Evolutionary conservation across 2,329 filamentous ascomycete genomes (phyloP).

Genomic region (Ophiocordyceps unilateralis): DNA sequence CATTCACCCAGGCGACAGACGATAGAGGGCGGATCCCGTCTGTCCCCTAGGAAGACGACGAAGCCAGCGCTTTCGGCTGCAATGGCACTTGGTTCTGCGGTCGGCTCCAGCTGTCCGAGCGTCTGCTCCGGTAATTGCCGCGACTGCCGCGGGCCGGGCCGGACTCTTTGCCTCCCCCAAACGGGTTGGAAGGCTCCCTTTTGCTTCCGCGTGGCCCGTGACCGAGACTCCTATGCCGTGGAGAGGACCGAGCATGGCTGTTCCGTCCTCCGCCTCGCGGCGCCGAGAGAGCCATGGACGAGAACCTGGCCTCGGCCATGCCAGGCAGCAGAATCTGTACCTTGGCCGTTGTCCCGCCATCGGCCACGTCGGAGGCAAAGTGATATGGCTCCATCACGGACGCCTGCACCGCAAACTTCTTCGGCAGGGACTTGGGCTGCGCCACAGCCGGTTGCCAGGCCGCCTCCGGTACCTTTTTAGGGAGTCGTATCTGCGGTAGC

Average conservation of each 20-base stretch:
- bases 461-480: slow-evolving; percentile 40
- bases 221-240: slow-evolving; percentile 13
- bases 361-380: slow-evolving; percentile 15
- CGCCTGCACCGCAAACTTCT: slow-evolving; percentile 27
- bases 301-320: slow-evolving; percentile 19
- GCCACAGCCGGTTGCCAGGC: slow-evolving; percentile 44
- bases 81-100: slow-evolving; percentile 3
- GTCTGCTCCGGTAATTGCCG: slow-evolving; percentile 18
- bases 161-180: slow-evolving; percentile 9
- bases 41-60: slow-evolving; percentile 8
- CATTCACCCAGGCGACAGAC: neutral
- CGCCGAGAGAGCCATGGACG: slow-evolving; percentile 19
- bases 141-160: slow-evolving; percentile 8
- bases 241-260: slow-evolving; percentile 8
- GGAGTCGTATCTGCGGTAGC: slow-evolving; percentile 53
- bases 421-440: slow-evolving; percentile 35
- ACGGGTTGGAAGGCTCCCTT: slow-evolving; percentile 14
- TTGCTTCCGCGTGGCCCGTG: slow-evolving; percentile 15
- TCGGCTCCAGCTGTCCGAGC: slow-evolving; percentile 24
- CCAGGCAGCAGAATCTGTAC: slow-evolving; percentile 25
- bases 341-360: slow-evolving; percentile 12
- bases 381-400: slow-evolving; percentile 17
- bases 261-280: slow-evolving; percentile 13
- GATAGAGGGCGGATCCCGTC: neutral
- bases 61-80: slow-evolving; percentile 7